phyloP scores from a whole-genome alignment of 495 filamentous ascomycete species.

The Daldinia caldariorum region DNA sequence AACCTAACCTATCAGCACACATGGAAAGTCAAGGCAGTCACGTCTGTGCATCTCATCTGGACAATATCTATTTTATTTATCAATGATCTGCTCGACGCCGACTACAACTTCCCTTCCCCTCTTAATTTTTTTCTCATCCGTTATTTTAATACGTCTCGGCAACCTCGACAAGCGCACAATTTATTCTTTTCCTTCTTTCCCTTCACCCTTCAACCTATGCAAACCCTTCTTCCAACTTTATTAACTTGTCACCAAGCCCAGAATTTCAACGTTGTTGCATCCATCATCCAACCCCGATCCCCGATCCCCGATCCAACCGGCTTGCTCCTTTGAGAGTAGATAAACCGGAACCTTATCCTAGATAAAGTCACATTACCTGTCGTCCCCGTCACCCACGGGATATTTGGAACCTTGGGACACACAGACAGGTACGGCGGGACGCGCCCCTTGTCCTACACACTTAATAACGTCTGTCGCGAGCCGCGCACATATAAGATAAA shows the following conservation, averaged over 20 bases:
- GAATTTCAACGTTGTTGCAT: conserved; percentile 39
- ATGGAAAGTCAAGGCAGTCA: too few relatives aligned
- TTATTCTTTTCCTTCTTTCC: background rate
- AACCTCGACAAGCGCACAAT: background rate
- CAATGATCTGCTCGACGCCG: background rate
- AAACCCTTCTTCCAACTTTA: conserved; percentile 18
- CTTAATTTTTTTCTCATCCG: background rate
- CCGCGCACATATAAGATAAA: conserved; percentile 17
- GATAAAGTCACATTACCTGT: conserved; percentile 34
- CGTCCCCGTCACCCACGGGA: conserved; percentile 9
- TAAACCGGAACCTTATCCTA: conserved; percentile 22
- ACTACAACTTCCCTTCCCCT: conserved; percentile 3
- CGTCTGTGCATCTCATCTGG: background rate
- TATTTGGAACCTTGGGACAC: background rate
- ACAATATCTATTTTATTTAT: background rate
- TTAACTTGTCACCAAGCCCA: conserved; percentile 24
- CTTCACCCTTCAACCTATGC: background rate
- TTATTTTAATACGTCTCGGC: background rate
- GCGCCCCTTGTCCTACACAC: conserved; percentile 20
- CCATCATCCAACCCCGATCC: conserved; percentile 33
- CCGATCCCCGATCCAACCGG: conserved; percentile 18
- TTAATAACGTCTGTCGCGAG: conserved; percentile 7
- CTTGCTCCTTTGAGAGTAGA: conserved; percentile 19
- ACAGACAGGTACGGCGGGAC: conserved; percentile 14
- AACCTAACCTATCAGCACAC: too few relatives aligned